Conservation (phyloP, 768 basidiomycete species). For the Leccinum imitatum region DNA sequence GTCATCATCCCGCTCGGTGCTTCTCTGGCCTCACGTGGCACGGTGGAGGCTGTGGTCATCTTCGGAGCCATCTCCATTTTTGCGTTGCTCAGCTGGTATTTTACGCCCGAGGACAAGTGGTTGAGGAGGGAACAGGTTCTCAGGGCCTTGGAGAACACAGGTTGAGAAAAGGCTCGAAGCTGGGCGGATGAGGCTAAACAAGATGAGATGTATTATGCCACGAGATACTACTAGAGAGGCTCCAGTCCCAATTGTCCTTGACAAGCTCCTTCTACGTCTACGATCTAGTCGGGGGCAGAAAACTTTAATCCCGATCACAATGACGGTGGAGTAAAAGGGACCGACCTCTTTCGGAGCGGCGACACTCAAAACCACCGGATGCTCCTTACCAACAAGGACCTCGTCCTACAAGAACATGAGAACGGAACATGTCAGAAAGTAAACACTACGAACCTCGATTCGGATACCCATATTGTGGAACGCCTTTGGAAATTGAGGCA, state of each 20-base stretch:
- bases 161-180: slow-evolving; percentile 10
- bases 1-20: slow-evolving; percentile 28
- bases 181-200: neutral
- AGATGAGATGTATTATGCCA: slow-evolving; percentile 4
- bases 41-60: slow-evolving; percentile 66
- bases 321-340: neutral
- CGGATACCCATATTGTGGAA: slow-evolving; percentile 93
- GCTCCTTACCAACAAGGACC: slow-evolving; percentile 61
- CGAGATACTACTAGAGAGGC: slow-evolving; percentile 37
- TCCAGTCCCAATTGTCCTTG: slow-evolving; percentile 68
- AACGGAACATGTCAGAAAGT: neutral
- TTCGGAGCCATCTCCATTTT: slow-evolving; percentile 78
- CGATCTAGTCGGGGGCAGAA: slow-evolving; percentile 42
- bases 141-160: slow-evolving; percentile 42
- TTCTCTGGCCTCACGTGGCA: slow-evolving; percentile 11
- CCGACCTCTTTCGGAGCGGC: slow-evolving; percentile 83
- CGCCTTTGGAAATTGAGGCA: slow-evolving; percentile 72
- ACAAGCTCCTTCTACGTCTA: slow-evolving; percentile 78
- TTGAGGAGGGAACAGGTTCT: slow-evolving; percentile 62
- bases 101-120: slow-evolving; percentile 81
- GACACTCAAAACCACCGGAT: slow-evolving; percentile 64
- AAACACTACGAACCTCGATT: slow-evolving; percentile 62
- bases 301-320: slow-evolving; percentile 7
- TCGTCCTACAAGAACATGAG: slow-evolving; percentile 52
- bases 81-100: slow-evolving; percentile 73